phyloP scores from a whole-genome alignment of 148 eudicot genomes.

The Pharnaceum exiguum region DNA sequence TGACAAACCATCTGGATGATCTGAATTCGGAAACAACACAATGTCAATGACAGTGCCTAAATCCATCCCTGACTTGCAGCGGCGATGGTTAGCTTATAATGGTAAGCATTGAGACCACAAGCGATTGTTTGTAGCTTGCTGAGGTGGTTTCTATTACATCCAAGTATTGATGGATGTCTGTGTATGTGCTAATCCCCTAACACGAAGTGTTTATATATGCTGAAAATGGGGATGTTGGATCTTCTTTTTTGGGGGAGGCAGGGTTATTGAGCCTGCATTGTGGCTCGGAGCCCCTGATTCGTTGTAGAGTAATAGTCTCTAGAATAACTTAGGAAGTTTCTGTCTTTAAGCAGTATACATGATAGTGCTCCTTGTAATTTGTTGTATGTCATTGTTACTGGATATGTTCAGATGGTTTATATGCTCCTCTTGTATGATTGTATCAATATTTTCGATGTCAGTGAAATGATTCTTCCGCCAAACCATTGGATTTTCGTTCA shows the following conservation, averaged over 20 bases:
- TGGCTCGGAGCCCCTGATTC: conserved; percentile 16
- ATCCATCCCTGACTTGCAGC: neutral
- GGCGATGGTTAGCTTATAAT: conserved; percentile 2
- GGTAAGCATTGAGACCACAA: neutral
- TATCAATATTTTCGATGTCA: neutral
- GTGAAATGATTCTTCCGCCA: too few species aligned
- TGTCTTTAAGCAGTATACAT: conserved; percentile 11
- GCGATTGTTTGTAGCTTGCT: conserved; percentile 8
- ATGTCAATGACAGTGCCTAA: conserved; percentile 45
- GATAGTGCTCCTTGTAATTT: conserved; percentile 16
- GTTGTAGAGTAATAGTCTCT: conserved; percentile 19
- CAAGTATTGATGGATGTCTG: neutral
- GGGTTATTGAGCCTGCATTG: conserved; percentile 30
- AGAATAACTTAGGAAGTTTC: conserved; percentile 16
- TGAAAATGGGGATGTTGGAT: conserved; percentile 6
- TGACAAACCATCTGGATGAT: conserved; percentile 50
- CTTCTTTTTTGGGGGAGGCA: neutral
- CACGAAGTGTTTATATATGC: conserved; percentile 10
- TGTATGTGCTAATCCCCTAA: conserved; percentile 3
- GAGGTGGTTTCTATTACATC: neutral
- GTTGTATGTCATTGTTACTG: conserved; percentile 6
- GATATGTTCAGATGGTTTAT: neutral
- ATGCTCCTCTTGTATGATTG: neutral
- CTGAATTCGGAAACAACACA: conserved; percentile 49
- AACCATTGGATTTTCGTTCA: too few species aligned